Evolutionary conservation across 208 protist species (phyloP).

Genomic region (Wallacemonas sp.): DNA sequence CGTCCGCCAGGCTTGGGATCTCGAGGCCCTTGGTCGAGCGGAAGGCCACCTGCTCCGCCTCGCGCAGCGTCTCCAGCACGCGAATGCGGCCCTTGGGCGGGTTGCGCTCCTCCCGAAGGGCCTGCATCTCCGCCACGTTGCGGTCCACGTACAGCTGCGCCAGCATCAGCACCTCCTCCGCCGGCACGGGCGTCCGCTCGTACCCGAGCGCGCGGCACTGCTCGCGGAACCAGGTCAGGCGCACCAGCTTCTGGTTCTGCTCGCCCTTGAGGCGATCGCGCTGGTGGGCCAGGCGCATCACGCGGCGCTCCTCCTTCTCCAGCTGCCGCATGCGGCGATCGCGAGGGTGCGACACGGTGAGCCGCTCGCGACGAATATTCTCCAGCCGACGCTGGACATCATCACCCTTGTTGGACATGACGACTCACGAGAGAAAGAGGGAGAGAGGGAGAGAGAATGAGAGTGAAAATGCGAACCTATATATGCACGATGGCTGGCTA

Average conservation of each 20-base stretch:
- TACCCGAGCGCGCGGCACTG: conserved; percentile 61
- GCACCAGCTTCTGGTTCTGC: conserved; percentile 39
- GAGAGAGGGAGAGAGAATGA: conserved; percentile 17
- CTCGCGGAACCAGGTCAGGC: conserved; percentile 81
- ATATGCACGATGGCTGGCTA: too few relatives aligned
- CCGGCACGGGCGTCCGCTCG: conserved; percentile 29
- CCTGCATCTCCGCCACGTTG: conserved; percentile 58
- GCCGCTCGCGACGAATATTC: conserved; percentile 34
- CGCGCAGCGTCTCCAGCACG: conserved; percentile 55
- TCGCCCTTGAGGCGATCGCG: conserved; percentile 41
- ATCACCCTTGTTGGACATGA: conserved; percentile 6
- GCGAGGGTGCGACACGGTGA: conserved; percentile 55
- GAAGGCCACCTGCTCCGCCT: conserved; percentile 56
- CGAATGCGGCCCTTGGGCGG: conserved; percentile 65
- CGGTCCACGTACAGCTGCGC: conserved; percentile 64
- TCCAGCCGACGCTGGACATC: conserved; percentile 29
- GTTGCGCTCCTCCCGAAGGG: conserved; percentile 55
- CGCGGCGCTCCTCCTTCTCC: conserved; percentile 58
- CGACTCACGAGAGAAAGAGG: conserved; percentile 8
- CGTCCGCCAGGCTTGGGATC: conserved; percentile 51
- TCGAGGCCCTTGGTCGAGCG: conserved; percentile 56
- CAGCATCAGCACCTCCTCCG: conserved; percentile 43
- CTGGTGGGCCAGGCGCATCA: conserved; percentile 31
- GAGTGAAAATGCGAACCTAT: conserved; percentile 17
- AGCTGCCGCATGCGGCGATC: conserved; percentile 77